Evolutionary conservation across 2,329 filamentous ascomycete genomes (phyloP).

Genomic region (Trichoderma hamatum): DNA sequence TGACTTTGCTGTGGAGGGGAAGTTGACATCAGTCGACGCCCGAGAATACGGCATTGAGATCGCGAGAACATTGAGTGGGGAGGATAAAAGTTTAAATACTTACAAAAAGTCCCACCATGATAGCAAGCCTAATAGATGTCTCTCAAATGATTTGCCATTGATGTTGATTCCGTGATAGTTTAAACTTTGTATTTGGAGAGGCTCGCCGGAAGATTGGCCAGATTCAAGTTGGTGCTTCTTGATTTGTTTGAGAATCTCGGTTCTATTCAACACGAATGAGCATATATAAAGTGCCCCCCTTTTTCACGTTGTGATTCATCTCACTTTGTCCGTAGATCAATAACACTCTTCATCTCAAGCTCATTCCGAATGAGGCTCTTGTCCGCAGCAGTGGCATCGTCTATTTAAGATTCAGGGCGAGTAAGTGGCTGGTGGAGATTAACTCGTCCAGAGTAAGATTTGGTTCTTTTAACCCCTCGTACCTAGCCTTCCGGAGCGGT

Average conservation of each 20-base stretch:
- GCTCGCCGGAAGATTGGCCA: slow-evolving; percentile 47
- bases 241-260: slow-evolving; percentile 71
- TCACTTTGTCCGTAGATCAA: slow-evolving; percentile 79
- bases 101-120: slow-evolving; percentile 68
- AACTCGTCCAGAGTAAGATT: slow-evolving; percentile 25
- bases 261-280: slow-evolving; percentile 49
- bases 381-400: slow-evolving; percentile 72
- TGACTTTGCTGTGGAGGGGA: slow-evolving; percentile 44
- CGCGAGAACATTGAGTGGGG: background rate
- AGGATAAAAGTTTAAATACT: slow-evolving; percentile 31
- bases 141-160: slow-evolving; percentile 72
- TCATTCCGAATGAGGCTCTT: slow-evolving; percentile 59
- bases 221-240: slow-evolving; percentile 58
- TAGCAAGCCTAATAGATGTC: slow-evolving; percentile 67
- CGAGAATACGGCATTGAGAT: background rate
- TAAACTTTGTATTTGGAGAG: slow-evolving; percentile 65
- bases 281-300: background rate
- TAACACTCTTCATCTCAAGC: slow-evolving; percentile 68
- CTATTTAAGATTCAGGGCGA: slow-evolving; percentile 41
- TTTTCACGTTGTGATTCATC: slow-evolving; percentile 5
- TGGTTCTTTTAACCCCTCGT: slow-evolving; percentile 20
- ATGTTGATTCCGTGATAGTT: slow-evolving; percentile 70
- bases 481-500: slow-evolving; percentile 68
- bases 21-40: background rate
- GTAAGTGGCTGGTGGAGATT: background rate